Base-by-base conservation (phyloP, 2,329 filamentous ascomycete genomes). In the Diaporthe vaccinii region DNA sequence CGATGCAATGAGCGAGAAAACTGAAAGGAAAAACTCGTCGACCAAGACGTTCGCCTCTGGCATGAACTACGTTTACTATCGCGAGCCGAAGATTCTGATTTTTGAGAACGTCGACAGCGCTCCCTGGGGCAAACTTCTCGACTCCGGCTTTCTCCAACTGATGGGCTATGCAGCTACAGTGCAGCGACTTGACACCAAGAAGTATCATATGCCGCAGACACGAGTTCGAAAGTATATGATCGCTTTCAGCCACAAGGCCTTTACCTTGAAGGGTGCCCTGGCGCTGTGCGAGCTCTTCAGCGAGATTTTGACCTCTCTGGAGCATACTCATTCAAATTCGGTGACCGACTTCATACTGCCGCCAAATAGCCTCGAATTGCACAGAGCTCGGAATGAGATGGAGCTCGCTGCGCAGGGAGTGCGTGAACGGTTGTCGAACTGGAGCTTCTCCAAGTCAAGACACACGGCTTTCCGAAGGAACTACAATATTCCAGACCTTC, bases 121-220 rank as follows among this genome's bases (percentile, higher is more conserved):
- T 0, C 89, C 91, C 0, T 96, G 93, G 92, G 73, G 83, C 0
- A 79, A 85, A 5, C 87, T 91, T 49, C 82, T 84, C n/a, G 74
- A 80, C 0, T 76, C 81, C 12, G 85, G 81, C 10, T 85, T 83
- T 79, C 84, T 87, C 59, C 81, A 81, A 3, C 79, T 79, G n/a
- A 77, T 91, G 51, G 89, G 86, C 2, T 96, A 96, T 78, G 81
- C 86, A 2, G 88, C 88, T 0, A 79, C 80, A 0, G 87, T 85
- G 65, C 77, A 86, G 0, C 84, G 83, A 6, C 83, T 93, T 0
- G 93, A 96, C 78, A 93, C 91, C 0, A 95, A 95, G 80, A 83
- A 93, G 4, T 95, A 89, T 78, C 94, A 94, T 75, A 83, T 96
- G 0, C 94, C 94, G 0, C 94, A 96, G 72, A 95, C 92, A 0